Conservation (phyloP, 2,329 filamentous ascomycete species). For the Ascomycota sp. region DNA sequence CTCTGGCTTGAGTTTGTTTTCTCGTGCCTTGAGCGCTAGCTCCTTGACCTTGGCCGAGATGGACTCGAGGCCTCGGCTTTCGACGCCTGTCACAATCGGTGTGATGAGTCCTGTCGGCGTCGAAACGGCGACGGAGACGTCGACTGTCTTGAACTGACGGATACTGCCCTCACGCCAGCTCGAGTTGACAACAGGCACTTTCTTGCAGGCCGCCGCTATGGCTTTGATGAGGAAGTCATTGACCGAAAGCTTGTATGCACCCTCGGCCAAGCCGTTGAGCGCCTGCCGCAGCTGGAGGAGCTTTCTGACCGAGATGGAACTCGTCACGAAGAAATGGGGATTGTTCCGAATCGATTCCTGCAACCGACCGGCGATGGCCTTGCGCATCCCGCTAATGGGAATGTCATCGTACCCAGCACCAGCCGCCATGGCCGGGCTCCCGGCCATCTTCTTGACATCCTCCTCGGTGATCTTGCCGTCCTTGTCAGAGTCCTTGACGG, state of each 20-base stretch:
- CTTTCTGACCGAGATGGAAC: constrained; percentile 79
- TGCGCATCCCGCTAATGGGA: constrained; percentile 83
- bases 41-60: constrained; percentile 89
- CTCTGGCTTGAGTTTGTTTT: constrained; percentile 97
- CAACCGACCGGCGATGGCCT: constrained; percentile 85
- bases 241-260: constrained; percentile 98
- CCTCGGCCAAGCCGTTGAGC: constrained; percentile 71
- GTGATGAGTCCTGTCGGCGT: constrained; percentile 92
- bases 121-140: constrained; percentile 88
- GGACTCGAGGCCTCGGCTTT: constrained; percentile 65
- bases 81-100: constrained; percentile 81
- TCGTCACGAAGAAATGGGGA: constrained; percentile 95
- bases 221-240: constrained; percentile 99
- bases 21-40: constrained; percentile 84
- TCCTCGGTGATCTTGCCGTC: constrained; percentile 77
- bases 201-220: constrained; percentile 67
- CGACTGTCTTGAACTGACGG: constrained; percentile 80
- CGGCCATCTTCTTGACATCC: constrained; percentile 74
- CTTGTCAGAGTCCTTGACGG: constrained; percentile 71
- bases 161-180: constrained; percentile 84
- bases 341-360: constrained; percentile 77
- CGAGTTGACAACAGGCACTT: constrained; percentile 90
- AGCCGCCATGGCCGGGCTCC: constrained; percentile 31
- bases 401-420: constrained; percentile 62
- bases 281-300: constrained; percentile 89